Evolutionary conservation across 495 filamentous ascomycete species (phyloP), one percentile per base, ranked within the genome.

Genomic region (Chaetomidium leptoderma): DNA sequence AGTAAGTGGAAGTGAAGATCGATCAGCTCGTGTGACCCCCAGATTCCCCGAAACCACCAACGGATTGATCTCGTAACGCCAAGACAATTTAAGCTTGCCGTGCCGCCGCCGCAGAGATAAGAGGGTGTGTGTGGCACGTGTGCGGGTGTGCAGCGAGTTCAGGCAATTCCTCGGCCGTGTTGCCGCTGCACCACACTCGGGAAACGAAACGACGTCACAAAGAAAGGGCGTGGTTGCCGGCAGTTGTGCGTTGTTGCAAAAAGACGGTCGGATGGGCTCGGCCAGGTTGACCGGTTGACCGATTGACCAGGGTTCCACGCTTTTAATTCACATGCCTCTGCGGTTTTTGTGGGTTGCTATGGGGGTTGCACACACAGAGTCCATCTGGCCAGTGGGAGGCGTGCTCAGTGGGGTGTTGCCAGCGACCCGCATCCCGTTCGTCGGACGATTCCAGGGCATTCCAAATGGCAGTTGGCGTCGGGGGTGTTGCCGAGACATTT

Each of bases 311-410:
- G 55, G 44, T 37, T 55, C 45, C 50, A n/a, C 47, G 27, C 30
- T 45, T 62, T 62, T 58, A 39, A 36, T 55, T 58, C 60, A 62
- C 60, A 62, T 62, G 60, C 54, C n/a, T 3, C 6, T 19, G 16
- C 7, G 29, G 17, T 23, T 57, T 44, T 58, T 58, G 53, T 54
- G 60, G 55, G 55, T 30, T 53, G n/a, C 45, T 10, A 19, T 24
- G 55, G 56, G 60, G 50, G 45, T 36, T 40, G 17, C 37, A 39
- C n/a, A n/a, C n/a, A n/a, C n/a, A n/a, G n/a, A n/a, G n/a, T n/a
- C n/a, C n/a, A n/a, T 47, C 43, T 27, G 4, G 23, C 43, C 33
- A 37, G 35, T 53, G 19, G 36, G 50, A 27, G n/a, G n/a, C n/a
- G n/a, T 17, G 23, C 23, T 5, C 23, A 6, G 35, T 36, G 26